Base-by-base conservation (phyloP, 2,329 filamentous ascomycete genomes). In the Fusarium virguliforme region DNA sequence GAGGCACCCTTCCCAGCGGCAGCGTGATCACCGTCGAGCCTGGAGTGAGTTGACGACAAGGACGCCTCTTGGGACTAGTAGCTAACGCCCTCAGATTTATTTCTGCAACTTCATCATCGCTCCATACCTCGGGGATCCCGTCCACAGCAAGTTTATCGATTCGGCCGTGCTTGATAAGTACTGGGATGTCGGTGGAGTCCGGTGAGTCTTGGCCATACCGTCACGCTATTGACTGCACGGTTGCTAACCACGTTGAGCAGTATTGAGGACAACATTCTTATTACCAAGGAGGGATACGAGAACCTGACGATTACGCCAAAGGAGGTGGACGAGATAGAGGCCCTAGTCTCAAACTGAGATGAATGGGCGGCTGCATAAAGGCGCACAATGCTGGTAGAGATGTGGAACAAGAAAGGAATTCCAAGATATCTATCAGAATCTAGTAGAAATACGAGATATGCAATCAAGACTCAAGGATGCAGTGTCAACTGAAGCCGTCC, bases 11-110 rank as follows among this genome's bases (percentile, higher is more conserved):
- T 53, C 94, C 94, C 0, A 91, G 90, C 1, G 92, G 92, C 8
- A 91, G 91, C 55, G 94, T 99, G 26, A 91, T 99, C 59, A 99
- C 96, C 0, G 95, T 98, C 40, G 96, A 99, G 84, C 96, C 96
- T 12, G 96, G 96, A 53, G 89, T 93, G 85, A 81, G 89, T 85
- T 13, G 2, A 28, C 13, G 4, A 18, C 2, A 18, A 10, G 3
- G 24, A 8, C 26, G 2, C 4, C n/a, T 12, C 8, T 53, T 41
- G n/a, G 18, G 13, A 15, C 5, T 7, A 15, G 13, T 32, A 65
- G 12, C 62, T 76, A 37, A 72, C 56, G 9, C 9, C n/a, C 15
- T 26, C 67, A 90, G 89, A 90, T 95, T 69, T 98, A 98, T 83
- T 98, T 98, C 81, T 97, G 94, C 81, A 88, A 89, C 22, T 97